Evolutionary conservation across 805 yeast genomes (phyloP).

Genomic region (Yarrowia yakushimensis): DNA sequence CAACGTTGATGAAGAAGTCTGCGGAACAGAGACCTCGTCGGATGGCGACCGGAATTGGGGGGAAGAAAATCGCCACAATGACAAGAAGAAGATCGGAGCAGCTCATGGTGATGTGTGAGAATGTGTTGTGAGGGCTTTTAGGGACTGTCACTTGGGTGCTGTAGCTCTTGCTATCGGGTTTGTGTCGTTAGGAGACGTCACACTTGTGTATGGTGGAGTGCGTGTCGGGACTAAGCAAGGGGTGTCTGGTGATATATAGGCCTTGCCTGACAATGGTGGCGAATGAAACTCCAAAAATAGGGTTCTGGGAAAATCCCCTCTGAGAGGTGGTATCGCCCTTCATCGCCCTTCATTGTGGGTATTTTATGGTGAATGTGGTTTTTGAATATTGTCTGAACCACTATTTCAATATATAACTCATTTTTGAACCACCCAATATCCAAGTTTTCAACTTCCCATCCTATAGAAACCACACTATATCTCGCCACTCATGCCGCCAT

Average conservation of each 20-base stretch:
- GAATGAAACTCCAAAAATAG: background rate
- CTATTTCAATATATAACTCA: too few species aligned
- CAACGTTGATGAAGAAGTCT: slow-evolving; percentile 64
- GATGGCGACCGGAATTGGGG: slow-evolving; percentile 74
- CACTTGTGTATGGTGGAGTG: background rate
- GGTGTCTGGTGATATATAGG: background rate
- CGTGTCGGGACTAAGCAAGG: background rate
- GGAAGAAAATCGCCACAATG: slow-evolving; percentile 65
- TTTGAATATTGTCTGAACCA: too few species aligned
- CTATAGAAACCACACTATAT: background rate
- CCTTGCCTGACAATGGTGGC: slow-evolving; percentile 3
- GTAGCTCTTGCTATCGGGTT: background rate
- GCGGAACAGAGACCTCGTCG: slow-evolving; percentile 71
- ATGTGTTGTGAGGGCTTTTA: background rate
- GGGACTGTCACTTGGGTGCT: background rate
- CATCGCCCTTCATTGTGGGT: background rate
- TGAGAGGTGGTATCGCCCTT: background rate
- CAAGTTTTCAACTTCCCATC: background rate
- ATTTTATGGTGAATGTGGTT: background rate
- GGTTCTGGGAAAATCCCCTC: background rate
- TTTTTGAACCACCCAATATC: too few species aligned
- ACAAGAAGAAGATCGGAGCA: slow-evolving; percentile 62
- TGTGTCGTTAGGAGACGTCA: background rate
- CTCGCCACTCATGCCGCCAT: background rate
- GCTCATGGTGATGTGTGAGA: background rate